Evolutionary conservation across 805 yeast genomes (phyloP).

Genomic region (Sugiyamaella marilandica): DNA sequence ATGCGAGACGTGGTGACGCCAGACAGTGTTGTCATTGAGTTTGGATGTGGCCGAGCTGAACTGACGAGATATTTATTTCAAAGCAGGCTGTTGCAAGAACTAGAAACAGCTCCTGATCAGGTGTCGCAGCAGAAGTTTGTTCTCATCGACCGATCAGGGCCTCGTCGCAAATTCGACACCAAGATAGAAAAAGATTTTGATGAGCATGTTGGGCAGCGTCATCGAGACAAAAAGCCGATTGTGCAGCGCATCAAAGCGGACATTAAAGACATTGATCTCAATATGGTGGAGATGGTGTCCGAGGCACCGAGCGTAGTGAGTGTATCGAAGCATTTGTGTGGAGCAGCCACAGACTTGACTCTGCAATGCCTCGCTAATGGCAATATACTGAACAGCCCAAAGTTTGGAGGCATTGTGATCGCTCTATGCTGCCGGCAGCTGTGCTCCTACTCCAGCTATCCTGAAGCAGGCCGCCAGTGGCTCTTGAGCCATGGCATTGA

Average conservation of each 20-base stretch:
- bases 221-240: conserved; percentile 5
- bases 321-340: conserved; percentile 86
- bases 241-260: conserved; percentile 62
- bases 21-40: conserved; percentile 50
- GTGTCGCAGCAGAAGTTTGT: conserved; percentile 36
- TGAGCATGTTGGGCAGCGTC: conserved; percentile 15
- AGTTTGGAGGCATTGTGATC: conserved; percentile 55
- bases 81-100: conserved; percentile 29
- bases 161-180: conserved; percentile 71
- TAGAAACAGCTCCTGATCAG: neutral
- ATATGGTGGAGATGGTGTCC: conserved; percentile 34
- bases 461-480: conserved; percentile 44
- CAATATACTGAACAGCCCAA: conserved; percentile 5
- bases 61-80: conserved; percentile 54
- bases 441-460: conserved; percentile 56
- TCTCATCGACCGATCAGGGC: conserved; percentile 70
- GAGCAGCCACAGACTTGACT: conserved; percentile 89
- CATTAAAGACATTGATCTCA: conserved; percentile 67
- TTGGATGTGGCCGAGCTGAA: conserved; percentile 91
- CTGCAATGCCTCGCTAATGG: conserved; percentile 54
- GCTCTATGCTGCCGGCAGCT: conserved; percentile 94
- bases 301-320: conserved; percentile 36
- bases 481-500: conserved; percentile 31
- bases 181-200: conserved; percentile 54
- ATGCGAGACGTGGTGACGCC: conserved; percentile 42